phyloP scores from a whole-genome alignment of 129 eudicot species.

The Flaveria robusta region DNA sequence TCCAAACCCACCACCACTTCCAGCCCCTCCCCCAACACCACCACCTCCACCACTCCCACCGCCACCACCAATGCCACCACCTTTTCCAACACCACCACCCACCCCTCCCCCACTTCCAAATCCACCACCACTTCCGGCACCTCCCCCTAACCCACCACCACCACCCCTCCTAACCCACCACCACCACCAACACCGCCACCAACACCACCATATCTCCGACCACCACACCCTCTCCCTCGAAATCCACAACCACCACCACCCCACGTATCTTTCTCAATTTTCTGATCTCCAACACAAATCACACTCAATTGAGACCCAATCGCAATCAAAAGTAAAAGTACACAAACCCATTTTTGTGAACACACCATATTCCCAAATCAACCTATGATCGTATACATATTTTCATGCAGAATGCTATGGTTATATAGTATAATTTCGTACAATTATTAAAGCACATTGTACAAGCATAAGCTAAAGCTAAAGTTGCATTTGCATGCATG shows the following conservation, averaged over 20 bases:
- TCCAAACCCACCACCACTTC: conserved; percentile 14
- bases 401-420: conserved; percentile 4
- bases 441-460: conserved; percentile 21
- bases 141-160: background rate
- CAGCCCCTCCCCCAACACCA: conserved; percentile 12
- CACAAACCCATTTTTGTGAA: conserved; percentile 47
- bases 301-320: conserved; percentile 48
- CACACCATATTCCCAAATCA: conserved; percentile 27
- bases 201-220: background rate
- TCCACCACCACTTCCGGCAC: background rate
- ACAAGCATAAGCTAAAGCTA: conserved; percentile 29
- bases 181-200: background rate
- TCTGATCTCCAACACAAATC: conserved; percentile 30
- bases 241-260: conserved; percentile 33
- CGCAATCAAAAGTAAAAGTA: conserved; percentile 33
- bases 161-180: background rate
- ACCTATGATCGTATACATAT: conserved; percentile 19
- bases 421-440: conserved; percentile 17
- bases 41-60: too few relatives aligned
- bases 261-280: conserved; percentile 30
- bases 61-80: background rate
- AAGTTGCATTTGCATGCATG: conserved; percentile 31
- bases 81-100: conserved; percentile 8
- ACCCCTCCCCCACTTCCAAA: background rate
- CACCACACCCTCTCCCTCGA: background rate